Percentiles rank a stretch among this genome's conserved stretches.
These are phyloP conservation scores for Mycena albidolilacea DNA, from an alignment of 768 basidiomycete genomes.

Conservation along the genomic window DNA sequence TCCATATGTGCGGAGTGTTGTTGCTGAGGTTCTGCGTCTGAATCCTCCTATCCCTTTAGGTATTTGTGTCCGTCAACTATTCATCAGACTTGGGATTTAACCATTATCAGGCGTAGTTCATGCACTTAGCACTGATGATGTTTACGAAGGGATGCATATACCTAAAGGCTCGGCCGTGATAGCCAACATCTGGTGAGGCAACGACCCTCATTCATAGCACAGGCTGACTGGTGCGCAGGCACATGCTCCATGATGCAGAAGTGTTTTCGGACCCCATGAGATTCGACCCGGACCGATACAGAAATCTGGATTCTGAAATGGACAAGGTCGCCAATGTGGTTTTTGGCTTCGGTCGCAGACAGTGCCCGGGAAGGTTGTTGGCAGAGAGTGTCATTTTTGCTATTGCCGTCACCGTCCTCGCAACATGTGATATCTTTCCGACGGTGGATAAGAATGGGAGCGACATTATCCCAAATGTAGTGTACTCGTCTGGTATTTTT, in stretches of 20 bases:
- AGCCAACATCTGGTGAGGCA: slow-evolving; percentile 38
- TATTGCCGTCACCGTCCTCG: slow-evolving; percentile 21
- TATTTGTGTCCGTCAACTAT: neutral
- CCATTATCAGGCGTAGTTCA: slow-evolving; percentile 38
- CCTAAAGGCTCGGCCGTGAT: slow-evolving; percentile 47
- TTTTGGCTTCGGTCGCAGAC: slow-evolving; percentile 40
- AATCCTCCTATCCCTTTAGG: slow-evolving; percentile 38
- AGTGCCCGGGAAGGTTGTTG: slow-evolving; percentile 35
- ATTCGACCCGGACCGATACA: slow-evolving; percentile 49
- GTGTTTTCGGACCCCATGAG: slow-evolving; percentile 44
- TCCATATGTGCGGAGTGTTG: slow-evolving; percentile 43
- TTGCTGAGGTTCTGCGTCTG: slow-evolving; percentile 42
- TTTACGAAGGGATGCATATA: slow-evolving; percentile 49
- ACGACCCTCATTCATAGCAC: neutral
- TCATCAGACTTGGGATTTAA: neutral
- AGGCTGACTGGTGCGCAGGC: neutral
- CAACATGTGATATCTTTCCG: slow-evolving; percentile 27
- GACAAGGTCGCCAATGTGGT: slow-evolving; percentile 30
- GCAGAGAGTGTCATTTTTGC: slow-evolving; percentile 27
- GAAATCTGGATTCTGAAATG: slow-evolving; percentile 29
- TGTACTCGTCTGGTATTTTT: slow-evolving; percentile 10
- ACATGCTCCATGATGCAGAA: slow-evolving; percentile 33
- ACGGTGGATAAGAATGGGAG: slow-evolving; percentile 18
- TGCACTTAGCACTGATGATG: slow-evolving; percentile 45
- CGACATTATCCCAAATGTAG: slow-evolving; percentile 2